These are phyloP conservation scores for Phytopythium kandeliae DNA, from an alignment of 352 stramenopile species.

Conservation along the genomic window DNA sequence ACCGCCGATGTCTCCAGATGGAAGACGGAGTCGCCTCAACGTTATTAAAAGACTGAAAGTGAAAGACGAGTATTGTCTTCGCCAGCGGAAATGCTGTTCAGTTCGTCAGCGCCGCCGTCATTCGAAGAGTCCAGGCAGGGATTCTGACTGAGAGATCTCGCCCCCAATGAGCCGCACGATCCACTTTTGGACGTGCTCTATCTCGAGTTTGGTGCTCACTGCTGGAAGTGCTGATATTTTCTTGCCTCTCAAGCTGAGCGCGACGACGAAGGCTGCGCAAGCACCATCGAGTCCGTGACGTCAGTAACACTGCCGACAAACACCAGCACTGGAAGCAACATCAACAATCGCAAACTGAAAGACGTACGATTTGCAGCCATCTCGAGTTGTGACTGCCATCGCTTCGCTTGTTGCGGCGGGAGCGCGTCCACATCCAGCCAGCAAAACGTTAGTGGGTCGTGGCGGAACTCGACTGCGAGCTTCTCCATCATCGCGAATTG, in stretches of 20 bases:
- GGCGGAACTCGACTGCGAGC: slow-evolving; percentile 56
- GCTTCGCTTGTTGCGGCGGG: slow-evolving; percentile 4
- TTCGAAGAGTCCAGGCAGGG: slow-evolving; percentile 33
- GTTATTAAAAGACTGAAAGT: not conserved
- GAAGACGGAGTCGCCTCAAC: not conserved
- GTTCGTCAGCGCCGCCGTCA: not conserved
- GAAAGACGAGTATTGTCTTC: not conserved
- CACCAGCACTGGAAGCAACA: not conserved
- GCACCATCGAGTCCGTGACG: not conserved
- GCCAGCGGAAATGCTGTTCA: no score
- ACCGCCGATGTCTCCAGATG: not conserved
- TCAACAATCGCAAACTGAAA: not conserved
- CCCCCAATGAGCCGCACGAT: slow-evolving; percentile 52
- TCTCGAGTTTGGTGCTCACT: slow-evolving; percentile 7
- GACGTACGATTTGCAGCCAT: slow-evolving; percentile 23
- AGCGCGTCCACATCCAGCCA: slow-evolving; percentile 56
- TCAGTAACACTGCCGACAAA: not conserved
- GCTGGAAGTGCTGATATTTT: slow-evolving; percentile 45
- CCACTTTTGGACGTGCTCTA: slow-evolving; percentile 52
- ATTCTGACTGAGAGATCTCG: slow-evolving; percentile 44
- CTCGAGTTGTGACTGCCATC: slow-evolving; percentile 45
- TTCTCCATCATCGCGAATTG: slow-evolving; percentile 68
- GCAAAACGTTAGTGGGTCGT: slow-evolving; percentile 72
- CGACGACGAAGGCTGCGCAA: slow-evolving; percentile 47
- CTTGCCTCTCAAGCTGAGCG: slow-evolving; percentile 50